These are phyloP conservation scores for Brassica cretica DNA, from an alignment of 345 rosid genomes.

Conservation along the genomic window DNA sequence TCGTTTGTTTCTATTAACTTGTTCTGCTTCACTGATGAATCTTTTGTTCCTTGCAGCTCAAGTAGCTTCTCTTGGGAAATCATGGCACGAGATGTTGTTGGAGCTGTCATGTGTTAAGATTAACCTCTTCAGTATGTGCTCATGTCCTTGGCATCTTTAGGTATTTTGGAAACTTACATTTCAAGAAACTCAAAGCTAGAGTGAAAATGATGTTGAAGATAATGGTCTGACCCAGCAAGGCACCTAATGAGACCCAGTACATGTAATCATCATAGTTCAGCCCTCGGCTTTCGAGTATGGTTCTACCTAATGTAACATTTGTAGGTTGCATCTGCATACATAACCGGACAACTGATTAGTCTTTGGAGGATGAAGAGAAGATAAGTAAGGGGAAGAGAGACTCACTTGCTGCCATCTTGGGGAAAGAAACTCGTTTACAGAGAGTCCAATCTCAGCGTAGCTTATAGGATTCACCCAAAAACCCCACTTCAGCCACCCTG, in stretches of 20 bases:
- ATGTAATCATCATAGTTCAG: constrained; percentile 51
- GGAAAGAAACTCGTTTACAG: constrained; percentile 71
- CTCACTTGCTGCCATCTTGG: constrained; percentile 73
- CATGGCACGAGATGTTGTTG: constrained; percentile 61
- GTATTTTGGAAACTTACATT: constrained; percentile 46
- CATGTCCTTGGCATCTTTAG: background rate
- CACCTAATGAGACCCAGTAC: constrained; percentile 70
- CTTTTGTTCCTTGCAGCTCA: constrained; percentile 46
- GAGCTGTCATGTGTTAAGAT: constrained; percentile 50
- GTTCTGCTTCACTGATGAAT: constrained; percentile 29
- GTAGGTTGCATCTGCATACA: constrained; percentile 43
- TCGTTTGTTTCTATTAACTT: constrained; percentile 7
- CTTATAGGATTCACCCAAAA: constrained; percentile 73
- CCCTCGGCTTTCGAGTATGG: constrained; percentile 59
- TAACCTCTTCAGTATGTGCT: constrained; percentile 8
- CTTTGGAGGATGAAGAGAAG: background rate
- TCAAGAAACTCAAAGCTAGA: constrained; percentile 66
- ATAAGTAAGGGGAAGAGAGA: background rate
- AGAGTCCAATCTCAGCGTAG: constrained; percentile 69
- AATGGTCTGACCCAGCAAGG: constrained; percentile 57
- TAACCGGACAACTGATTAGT: background rate
- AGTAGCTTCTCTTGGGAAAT: constrained; percentile 60
- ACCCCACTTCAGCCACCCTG: constrained; percentile 74
- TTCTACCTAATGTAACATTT: constrained; percentile 55
- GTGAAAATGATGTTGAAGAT: constrained; percentile 62